Percentiles rank a stretch among this genome's conserved stretches.
phyloP scores from a whole-genome alignment of 495 filamentous ascomycete species.

The Daldinia childiae region DNA sequence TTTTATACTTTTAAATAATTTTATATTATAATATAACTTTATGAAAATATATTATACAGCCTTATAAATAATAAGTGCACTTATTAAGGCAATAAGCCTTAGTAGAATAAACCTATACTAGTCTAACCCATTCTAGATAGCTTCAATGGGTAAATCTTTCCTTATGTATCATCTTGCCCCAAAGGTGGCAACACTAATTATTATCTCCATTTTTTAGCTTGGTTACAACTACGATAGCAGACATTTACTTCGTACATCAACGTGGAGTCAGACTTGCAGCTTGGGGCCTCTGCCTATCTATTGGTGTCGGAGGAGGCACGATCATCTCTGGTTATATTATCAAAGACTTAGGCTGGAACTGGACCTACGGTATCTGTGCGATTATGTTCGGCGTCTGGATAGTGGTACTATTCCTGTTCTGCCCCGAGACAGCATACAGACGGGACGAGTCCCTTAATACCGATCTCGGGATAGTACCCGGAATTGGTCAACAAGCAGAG shows the following conservation, averaged over 20 bases:
- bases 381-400: conserved; percentile 44
- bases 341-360: conserved; percentile 47
- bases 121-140: too few relatives aligned
- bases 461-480: conserved; percentile 42
- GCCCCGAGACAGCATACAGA: conserved; percentile 49
- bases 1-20: too few relatives aligned
- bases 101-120: too few relatives aligned
- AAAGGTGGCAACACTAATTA: too few relatives aligned
- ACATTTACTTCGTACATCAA: conserved; percentile 62
- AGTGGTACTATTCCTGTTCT: conserved; percentile 45
- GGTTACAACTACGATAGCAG: conserved; percentile 56
- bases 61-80: too few relatives aligned
- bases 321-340: conserved; percentile 50
- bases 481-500: conserved; percentile 23
- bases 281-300: conserved; percentile 43
- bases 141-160: too few relatives aligned
- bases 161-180: too few relatives aligned
- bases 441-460: conserved; percentile 43
- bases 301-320: conserved; percentile 39
- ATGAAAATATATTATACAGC: too few relatives aligned
- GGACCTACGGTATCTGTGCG: conserved; percentile 46
- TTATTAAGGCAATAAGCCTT: too few relatives aligned
- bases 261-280: conserved; percentile 43
- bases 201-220: conserved; percentile 30
- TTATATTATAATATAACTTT: too few relatives aligned